A percentile compares a stretch with the other conserved stretches of the same genome.
phyloP scores from a whole-genome alignment of 306 rosid species.

The Vigna radiata region DNA sequence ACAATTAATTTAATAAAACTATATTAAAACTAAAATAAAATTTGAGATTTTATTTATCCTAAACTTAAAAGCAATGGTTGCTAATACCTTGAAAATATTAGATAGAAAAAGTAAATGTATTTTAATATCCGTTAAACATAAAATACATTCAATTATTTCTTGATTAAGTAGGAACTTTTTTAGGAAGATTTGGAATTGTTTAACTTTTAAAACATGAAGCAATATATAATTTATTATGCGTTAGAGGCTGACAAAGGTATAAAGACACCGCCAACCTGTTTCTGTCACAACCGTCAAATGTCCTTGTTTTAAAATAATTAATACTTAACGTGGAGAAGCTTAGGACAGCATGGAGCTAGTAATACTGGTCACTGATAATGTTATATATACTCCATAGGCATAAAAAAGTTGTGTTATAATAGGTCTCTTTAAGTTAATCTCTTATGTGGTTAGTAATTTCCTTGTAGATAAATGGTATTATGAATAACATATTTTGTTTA shows the following conservation, averaged over 20 bases:
- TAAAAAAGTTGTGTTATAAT: not conserved
- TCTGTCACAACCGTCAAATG: not conserved
- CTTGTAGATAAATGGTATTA: not conserved
- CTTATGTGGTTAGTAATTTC: not conserved
- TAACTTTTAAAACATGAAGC: not conserved
- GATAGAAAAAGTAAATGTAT: not conserved
- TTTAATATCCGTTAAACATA: not conserved
- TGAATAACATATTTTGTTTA: conserved; percentile 8
- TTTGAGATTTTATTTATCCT: no score
- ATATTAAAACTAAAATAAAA: no score
- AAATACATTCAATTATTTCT: not conserved
- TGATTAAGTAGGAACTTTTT: not conserved
- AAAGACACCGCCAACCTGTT: not conserved
- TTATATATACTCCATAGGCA: not conserved
- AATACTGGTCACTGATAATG: not conserved
- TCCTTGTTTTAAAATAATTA: not conserved
- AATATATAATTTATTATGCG: not conserved
- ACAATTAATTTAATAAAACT: no score
- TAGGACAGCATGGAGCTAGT: not conserved
- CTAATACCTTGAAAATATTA: not conserved
- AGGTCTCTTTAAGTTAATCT: conserved; percentile 8
- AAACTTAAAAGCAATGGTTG: no score
- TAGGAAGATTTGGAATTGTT: not conserved
- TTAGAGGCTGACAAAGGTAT: not conserved
- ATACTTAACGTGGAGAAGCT: not conserved